phyloP scores from a whole-genome alignment of 768 basidiomycete species.

The Cyclocybe aegerita region DNA sequence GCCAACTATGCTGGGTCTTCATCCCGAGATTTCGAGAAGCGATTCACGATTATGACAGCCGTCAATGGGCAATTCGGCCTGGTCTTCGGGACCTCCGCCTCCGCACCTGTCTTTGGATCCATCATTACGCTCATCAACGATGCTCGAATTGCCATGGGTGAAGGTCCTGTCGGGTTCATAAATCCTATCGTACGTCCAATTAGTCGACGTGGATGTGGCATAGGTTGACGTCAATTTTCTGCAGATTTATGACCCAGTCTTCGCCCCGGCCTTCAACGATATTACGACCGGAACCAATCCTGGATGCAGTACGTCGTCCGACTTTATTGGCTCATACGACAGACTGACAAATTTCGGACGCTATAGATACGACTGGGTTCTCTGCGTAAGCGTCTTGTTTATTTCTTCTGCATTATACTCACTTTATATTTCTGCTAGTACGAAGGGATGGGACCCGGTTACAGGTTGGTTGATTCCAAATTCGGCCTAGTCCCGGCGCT shows the following conservation, averaged over 20 bases:
- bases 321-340: background rate
- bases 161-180: slow-evolving; percentile 47
- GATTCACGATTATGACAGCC: slow-evolving; percentile 14
- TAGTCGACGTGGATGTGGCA: background rate
- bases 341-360: background rate
- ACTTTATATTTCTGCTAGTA: slow-evolving; percentile 16
- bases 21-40: background rate
- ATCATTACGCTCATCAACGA: slow-evolving; percentile 56
- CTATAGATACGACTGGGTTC: slow-evolving; percentile 31
- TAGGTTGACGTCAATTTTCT: background rate
- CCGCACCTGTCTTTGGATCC: slow-evolving; percentile 37
- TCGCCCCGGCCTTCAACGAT: slow-evolving; percentile 21
- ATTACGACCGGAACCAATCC: slow-evolving; percentile 21
- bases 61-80: slow-evolving; percentile 34
- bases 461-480: slow-evolving; percentile 24
- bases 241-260: slow-evolving; percentile 18
- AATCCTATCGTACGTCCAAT: slow-evolving; percentile 35
- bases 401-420: background rate
- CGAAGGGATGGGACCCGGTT: slow-evolving; percentile 42
- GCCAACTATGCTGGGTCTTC: background rate
- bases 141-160: slow-evolving; percentile 40
- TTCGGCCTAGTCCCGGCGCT: background rate
- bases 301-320: slow-evolving; percentile 16
- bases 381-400: slow-evolving; percentile 23
- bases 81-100: slow-evolving; percentile 42